These are phyloP conservation scores for Garcia nutans DNA, from an alignment of 345 rosid genomes.

Conservation along the genomic window DNA sequence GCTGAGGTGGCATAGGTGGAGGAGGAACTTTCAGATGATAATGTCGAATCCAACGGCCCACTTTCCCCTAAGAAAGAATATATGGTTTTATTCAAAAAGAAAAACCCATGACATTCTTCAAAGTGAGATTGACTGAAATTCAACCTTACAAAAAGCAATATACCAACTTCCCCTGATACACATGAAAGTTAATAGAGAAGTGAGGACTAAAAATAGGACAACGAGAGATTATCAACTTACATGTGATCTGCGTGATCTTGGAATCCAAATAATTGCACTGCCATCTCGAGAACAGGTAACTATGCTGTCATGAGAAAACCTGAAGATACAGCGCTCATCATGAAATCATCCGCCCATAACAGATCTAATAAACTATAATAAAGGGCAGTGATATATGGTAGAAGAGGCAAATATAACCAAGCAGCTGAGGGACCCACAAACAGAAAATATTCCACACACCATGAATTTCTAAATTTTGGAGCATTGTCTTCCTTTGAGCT, in stretches of 20 bases:
- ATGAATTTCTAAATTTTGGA: slow-evolving; percentile 84
- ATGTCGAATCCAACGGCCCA: slow-evolving; percentile 79
- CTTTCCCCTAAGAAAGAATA: slow-evolving; percentile 62
- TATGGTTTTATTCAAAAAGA: slow-evolving; percentile 1
- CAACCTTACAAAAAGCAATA: slow-evolving; percentile 2
- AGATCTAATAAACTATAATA: slow-evolving; percentile 6
- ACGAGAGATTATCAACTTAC: slow-evolving; percentile 42
- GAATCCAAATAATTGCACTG: slow-evolving; percentile 99
- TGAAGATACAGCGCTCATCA: slow-evolving; percentile 30
- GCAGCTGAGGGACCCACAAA: neutral
- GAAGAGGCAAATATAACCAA: neutral
- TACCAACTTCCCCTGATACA: neutral
- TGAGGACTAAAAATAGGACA: neutral
- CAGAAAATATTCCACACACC: slow-evolving; percentile 41
- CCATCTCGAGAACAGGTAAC: slow-evolving; percentile 99
- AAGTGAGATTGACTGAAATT: slow-evolving; percentile 2
- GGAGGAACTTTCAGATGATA: slow-evolving; percentile 99
- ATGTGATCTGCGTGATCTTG: slow-evolving; percentile 88
- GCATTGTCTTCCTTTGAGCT: slow-evolving; percentile 71
- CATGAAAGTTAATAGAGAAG: neutral
- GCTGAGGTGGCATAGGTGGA: slow-evolving; percentile 95
- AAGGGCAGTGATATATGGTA: slow-evolving; percentile 4
- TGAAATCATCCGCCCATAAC: neutral
- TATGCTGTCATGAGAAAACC: slow-evolving; percentile 91
- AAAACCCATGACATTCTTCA: neutral